A percentile compares a stretch with the other conserved stretches of the same genome.
Evolutionary conservation across 2,329 filamentous ascomycete species (phyloP).

Genomic region (Paecilomyces fulvus): DNA sequence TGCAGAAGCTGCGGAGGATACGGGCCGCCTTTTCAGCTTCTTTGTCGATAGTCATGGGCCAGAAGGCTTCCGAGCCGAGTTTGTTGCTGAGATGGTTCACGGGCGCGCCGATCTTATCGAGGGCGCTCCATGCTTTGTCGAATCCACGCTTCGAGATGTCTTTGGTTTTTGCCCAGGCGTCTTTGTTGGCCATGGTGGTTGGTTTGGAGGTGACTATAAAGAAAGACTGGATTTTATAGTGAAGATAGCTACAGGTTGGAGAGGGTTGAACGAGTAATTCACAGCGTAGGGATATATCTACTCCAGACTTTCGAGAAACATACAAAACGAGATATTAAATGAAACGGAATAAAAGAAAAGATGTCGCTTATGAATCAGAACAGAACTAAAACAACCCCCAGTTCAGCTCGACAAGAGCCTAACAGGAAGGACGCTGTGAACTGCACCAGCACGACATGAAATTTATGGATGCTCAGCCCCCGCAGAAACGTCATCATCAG

Average conservation of each 20-base stretch:
- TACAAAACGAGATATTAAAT: too few relatives aligned
- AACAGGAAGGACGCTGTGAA: not conserved
- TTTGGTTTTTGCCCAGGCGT: slow-evolving; percentile 42
- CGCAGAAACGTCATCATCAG: not conserved
- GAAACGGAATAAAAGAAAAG: too few relatives aligned
- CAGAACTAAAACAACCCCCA: too few relatives aligned
- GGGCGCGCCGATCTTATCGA: slow-evolving; percentile 63
- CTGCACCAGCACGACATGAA: not conserved
- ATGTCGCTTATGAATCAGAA: too few relatives aligned
- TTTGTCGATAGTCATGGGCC: slow-evolving; percentile 75
- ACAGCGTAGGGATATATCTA: too few relatives aligned
- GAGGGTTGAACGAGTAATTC: not conserved
- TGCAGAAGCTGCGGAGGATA: slow-evolving; percentile 85
- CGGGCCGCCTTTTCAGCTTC: slow-evolving; percentile 88
- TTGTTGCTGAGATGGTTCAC: slow-evolving; percentile 80
- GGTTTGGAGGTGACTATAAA: not conserved
- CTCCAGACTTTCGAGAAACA: too few relatives aligned
- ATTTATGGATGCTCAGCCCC: not conserved
- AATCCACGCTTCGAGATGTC: slow-evolving; percentile 52
- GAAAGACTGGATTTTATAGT: not conserved
- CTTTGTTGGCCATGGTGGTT: slow-evolving; percentile 36
- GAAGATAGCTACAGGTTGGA: not conserved
- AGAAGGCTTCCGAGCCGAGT: slow-evolving; percentile 72
- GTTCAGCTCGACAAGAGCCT: not conserved
- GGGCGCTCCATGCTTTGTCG: slow-evolving; percentile 61